Base-by-base conservation (phyloP, 495 filamentous ascomycete genomes). In the Annulohypoxylon bovei region DNA sequence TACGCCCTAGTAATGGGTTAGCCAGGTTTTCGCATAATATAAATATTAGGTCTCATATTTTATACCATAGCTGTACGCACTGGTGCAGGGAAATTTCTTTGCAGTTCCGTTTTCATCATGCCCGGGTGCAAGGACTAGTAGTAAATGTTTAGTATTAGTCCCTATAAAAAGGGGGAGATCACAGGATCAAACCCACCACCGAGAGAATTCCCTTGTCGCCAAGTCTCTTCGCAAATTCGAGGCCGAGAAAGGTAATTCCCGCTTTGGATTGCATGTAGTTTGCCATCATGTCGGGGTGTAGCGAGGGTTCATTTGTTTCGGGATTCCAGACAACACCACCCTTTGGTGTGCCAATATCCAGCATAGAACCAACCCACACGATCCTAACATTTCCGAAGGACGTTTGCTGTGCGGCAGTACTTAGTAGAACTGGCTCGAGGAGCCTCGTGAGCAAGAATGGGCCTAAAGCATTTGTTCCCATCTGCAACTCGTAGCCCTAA, bases 391-490 rank as follows among this genome's bases (percentile, higher is more conserved):
- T 77, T 37, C 77, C 68, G 4, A 72, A 5, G 50, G 54, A 0
- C 52, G 27, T 35, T 73, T 79, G 18, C 30, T 59, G 4, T 14
- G 28, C 22, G 14, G 72, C 74, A n/a, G 76, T 76, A 1, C 37
- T 20, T 4, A 64, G 46, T 16, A 76, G 57, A 0, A 80, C 77
- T 0, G 86, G 85, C 9, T 76, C 75, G 0, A 89, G 81, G 22
- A 83, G 68, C 52, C 79, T 69, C 0, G 78, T 79, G 30, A 85
- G 69, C 12, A 84, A 75, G 56, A 76, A 80, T n/a, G 75, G 75
- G 5, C 80, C 82, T 1, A 83, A 58, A 27, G 70, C 70, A 65
- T 85, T 83, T 0, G 79, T 81, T 35, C 78, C 81, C 37, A 82
- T 70, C 47, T 82, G 81, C 4, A 77, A 57, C 61, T 78, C 76